Base-by-base conservation (phyloP, 169 alveolate genomes). In the Cryptosporidium andersoni region DNA sequence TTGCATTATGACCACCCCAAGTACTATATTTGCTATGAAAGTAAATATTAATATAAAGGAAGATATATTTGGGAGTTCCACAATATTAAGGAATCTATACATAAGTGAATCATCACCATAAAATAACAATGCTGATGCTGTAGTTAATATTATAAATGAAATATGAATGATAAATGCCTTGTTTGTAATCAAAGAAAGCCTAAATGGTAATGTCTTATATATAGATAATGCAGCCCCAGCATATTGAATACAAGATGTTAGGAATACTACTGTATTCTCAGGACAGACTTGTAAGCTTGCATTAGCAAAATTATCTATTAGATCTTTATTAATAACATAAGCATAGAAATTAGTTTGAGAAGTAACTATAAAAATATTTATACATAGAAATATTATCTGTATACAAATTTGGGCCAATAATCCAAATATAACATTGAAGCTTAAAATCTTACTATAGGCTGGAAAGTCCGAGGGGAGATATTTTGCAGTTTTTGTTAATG, bases 181-280 rank as follows among this genome's bases (percentile, higher is more conserved):
- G 51, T 74, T 74, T 4, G 85, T 74, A 16, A 49, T 2, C 25
- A 74, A 39, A 0, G 85, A 52, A 39, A 74, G 85, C 47, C 85
- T 56, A 63, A 74, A 74, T 56, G 85, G 85, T 25, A 36, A 58
- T 14, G 85, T 74, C 36, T 62, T 74, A 37, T 74, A 68, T 2
- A 74, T 74, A 6, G 85, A 66, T 5, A 74, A n/a, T 37, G 74
- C 85, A 74, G 85, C 48, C 34, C 74, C 40, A 11, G 60, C 66
- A 58, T 74, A 74, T 12, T 74, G 85, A 60, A 74, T 58, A 47
- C 85, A 74, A 2, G 85, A 56, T 43, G 51, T 60, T 25, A 74
- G 66, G 63, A 74, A 74, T 43, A 63, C 49, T 8, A 74, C 85
- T 2, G 85, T 58, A 58, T 74, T 74, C 48, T 74, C 85, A 53